Conservation (phyloP, 768 basidiomycete genomes). For the Collybiopsis luxurians region DNA sequence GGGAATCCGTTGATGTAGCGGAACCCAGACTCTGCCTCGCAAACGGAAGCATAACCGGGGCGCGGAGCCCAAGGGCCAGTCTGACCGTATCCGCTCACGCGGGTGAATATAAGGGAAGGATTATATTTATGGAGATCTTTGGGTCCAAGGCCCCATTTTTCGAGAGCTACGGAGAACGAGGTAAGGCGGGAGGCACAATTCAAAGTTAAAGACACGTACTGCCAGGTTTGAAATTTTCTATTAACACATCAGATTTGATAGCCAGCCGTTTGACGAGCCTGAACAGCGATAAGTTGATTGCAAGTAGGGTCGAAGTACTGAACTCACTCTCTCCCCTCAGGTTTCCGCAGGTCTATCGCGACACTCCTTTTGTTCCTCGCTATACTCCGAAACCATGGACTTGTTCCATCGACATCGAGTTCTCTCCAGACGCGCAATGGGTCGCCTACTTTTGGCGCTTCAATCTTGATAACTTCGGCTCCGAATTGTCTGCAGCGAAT, state of each 20-base stretch:
- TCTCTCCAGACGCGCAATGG: constrained; percentile 72
- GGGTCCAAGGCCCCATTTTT: constrained; percentile 68
- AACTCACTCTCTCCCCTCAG: constrained; percentile 50
- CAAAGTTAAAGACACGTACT: constrained; percentile 38
- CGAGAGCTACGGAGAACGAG: constrained; percentile 44
- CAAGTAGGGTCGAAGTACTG: neutral
- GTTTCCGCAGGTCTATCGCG: constrained; percentile 59
- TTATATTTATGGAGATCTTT: constrained; percentile 65
- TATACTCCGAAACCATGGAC: constrained; percentile 74
- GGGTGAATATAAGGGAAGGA: constrained; percentile 86
- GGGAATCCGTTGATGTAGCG: constrained; percentile 69
- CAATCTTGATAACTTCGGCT: constrained; percentile 72
- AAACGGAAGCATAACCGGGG: constrained; percentile 73
- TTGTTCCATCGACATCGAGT: constrained; percentile 65
- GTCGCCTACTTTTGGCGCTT: constrained; percentile 61
- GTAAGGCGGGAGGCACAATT: neutral
- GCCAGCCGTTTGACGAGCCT: constrained; percentile 64
- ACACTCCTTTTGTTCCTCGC: constrained; percentile 75
- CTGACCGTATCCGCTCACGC: constrained; percentile 76
- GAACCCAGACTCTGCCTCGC: constrained; percentile 75
- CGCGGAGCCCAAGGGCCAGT: constrained; percentile 71
- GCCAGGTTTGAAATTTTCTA: constrained; percentile 76
- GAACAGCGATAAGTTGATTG: neutral
- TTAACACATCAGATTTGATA: constrained; percentile 58
- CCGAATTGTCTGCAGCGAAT: constrained; percentile 54